A percentile compares a stretch with the other conserved stretches of the same genome.
These are phyloP conservation scores for Saprolegnia diclina DNA, from an alignment of 352 stramenopile species.

Conservation along the genomic window DNA sequence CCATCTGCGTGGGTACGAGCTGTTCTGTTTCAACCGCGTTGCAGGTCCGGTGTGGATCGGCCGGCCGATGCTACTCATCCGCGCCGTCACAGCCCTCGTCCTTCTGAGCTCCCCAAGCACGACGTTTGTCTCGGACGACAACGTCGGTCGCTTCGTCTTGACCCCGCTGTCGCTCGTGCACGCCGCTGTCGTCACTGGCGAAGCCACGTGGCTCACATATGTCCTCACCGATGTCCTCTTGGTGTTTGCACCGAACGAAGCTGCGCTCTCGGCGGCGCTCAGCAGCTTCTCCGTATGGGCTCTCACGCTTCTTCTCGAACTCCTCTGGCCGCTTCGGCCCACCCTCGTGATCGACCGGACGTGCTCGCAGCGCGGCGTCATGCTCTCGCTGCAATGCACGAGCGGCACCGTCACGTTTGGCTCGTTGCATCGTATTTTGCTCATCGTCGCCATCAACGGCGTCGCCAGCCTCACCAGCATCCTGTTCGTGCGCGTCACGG, in stretches of 20 bases:
- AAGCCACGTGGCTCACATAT: slow-evolving; percentile 22
- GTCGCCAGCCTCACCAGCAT: background rate
- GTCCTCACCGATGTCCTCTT: slow-evolving; percentile 6
- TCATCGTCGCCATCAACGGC: background rate
- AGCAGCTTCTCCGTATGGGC: background rate
- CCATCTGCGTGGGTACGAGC: background rate
- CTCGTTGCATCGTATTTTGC: background rate
- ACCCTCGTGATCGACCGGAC: background rate
- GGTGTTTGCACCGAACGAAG: background rate
- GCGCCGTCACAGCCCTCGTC: slow-evolving; percentile 11
- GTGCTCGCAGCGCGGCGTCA: background rate
- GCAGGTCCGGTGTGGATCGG: slow-evolving; percentile 20
- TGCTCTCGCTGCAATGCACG: background rate
- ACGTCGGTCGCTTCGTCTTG: background rate
- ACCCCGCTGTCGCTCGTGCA: background rate
- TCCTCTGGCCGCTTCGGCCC: background rate
- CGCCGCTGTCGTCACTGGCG: background rate
- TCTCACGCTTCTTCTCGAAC: background rate
- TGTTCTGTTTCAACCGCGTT: slow-evolving; percentile 21
- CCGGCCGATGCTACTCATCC: slow-evolving; percentile 18
- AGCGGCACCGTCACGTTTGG: background rate
- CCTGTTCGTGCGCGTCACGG: background rate
- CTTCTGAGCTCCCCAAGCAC: background rate
- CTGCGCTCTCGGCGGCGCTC: background rate
- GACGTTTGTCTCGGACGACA: background rate